Base-by-base conservation (phyloP, 345 rosid genomes). In the Anastatica hierochuntica region DNA sequence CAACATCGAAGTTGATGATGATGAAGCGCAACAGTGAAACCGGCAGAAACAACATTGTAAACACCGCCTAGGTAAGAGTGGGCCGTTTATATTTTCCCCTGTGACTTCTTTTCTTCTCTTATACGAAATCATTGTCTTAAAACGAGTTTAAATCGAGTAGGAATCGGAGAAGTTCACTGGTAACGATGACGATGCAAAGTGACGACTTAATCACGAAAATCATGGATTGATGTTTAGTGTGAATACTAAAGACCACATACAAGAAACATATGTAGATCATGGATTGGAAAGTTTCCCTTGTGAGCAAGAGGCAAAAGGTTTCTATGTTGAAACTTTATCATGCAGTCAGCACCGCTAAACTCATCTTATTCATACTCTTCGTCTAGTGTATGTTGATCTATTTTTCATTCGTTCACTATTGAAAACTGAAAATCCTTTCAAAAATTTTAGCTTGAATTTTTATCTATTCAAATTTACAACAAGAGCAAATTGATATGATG, bases 321-420 rank as follows among this genome's bases (percentile, higher is more conserved):
- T 68, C 56, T 60, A 67, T 34, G 62, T 63, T 14, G 69, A 61
- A 49, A 69, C 62, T 20, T 63, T 70, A 42, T 74, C 79, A 39
- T 69, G 71, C 21, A 64, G 67, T 64, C 75, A 55, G 64, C 43
- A 48, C 58, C 68, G 8, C 74, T 66, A 55, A 42, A 64, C 48
- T 35, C 54, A 49, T 40, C 74, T 58, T 34, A 41, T 35, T 67
- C 72, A 49, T 74, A 68, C 49, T 72, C 81, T 66, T 71, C 67
- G 14, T 76, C 74, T 60, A 79, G 55, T 65, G 96, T 90, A 82
- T 59, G 58, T 37, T 8, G 45, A 18, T 16, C 56, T 66, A 35
- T 53, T 52, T 43, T 44, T 15, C 40, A 53, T 60, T 56, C 15
- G n/a, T n/a, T 36, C 23, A 14, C 48, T 21, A 49, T 33, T 35